Conservation (phyloP, 306 rosid genomes). For the Luffa acutangula region DNA sequence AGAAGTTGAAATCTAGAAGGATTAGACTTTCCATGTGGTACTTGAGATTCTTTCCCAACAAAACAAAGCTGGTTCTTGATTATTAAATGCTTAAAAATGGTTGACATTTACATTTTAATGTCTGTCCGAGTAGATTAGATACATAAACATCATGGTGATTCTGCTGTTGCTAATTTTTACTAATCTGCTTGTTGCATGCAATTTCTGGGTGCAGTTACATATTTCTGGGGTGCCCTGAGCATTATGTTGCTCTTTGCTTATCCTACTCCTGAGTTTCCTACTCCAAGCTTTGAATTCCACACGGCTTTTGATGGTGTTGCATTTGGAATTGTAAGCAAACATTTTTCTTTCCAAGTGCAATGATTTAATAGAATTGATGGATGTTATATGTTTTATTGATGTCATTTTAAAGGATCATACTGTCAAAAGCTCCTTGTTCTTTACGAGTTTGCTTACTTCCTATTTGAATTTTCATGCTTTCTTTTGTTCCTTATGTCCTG, state of each 20-base stretch:
- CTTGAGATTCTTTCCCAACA: not conserved
- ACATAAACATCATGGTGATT: not conserved
- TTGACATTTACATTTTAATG: not conserved
- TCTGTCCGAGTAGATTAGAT: not conserved
- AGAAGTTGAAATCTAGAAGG: not conserved
- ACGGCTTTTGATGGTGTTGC: conserved; percentile 91
- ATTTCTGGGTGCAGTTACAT: conserved; percentile 50
- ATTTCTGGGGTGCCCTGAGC: conserved; percentile 77
- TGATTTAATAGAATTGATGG: not conserved
- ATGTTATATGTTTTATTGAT: not conserved
- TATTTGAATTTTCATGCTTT: not conserved
- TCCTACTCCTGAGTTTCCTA: conserved; percentile 91
- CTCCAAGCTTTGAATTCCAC: conserved; percentile 95
- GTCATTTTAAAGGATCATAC: not conserved
- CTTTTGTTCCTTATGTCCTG: not conserved
- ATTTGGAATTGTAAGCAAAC: conserved; percentile 79
- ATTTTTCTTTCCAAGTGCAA: conserved; percentile 1
- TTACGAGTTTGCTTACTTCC: not conserved
- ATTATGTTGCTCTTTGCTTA: conserved; percentile 88
- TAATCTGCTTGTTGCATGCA: conserved; percentile 1
- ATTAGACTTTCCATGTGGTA: not conserved
- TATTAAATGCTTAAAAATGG: not conserved
- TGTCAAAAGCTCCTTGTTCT: not conserved
- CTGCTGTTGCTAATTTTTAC: not conserved
- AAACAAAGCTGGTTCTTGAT: not conserved